Conservation (phyloP, 2,329 filamentous ascomycete genomes). For the Pseudogymnoascus sp. region DNA sequence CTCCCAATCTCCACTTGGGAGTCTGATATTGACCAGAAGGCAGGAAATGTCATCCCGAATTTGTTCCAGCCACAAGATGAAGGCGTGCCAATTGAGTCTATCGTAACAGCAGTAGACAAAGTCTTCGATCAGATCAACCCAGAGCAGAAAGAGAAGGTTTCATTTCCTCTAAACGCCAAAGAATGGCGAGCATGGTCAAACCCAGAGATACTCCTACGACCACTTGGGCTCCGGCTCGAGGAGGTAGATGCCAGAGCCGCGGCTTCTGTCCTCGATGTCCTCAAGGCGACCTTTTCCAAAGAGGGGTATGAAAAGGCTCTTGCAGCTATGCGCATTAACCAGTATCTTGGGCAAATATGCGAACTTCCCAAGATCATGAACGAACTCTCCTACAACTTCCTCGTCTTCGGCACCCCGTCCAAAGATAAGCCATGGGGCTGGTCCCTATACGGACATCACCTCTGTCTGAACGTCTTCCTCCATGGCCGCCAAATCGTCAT, state of each 20-base stretch:
- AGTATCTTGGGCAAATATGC: conserved; percentile 16
- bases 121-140: conserved; percentile 10
- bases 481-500: conserved; percentile 58
- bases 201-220: conserved; percentile 15
- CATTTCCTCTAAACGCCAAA: conserved; percentile 53
- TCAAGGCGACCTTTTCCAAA: conserved; percentile 15
- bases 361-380: conserved; percentile 14
- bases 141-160: conserved; percentile 28
- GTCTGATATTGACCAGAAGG: conserved; percentile 55
- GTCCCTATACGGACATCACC: conserved; percentile 62
- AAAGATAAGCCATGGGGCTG: conserved; percentile 15
- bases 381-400: conserved; percentile 16
- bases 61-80: conserved; percentile 21
- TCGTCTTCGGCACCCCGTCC: conserved; percentile 16
- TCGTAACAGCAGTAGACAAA: conserved; percentile 43
- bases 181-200: conserved; percentile 19
- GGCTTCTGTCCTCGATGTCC: conserved; percentile 12
- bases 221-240: conserved; percentile 14
- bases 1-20: conserved; percentile 30
- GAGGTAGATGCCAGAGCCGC: conserved; percentile 10
- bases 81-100: conserved; percentile 17
- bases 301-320: conserved; percentile 16
- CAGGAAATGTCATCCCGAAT: conserved; percentile 31
- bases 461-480: conserved; percentile 66
- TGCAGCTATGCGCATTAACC: conserved; percentile 13